Base-by-base conservation (phyloP, 2,329 filamentous ascomycete species). In the Trichoderma sp. region DNA sequence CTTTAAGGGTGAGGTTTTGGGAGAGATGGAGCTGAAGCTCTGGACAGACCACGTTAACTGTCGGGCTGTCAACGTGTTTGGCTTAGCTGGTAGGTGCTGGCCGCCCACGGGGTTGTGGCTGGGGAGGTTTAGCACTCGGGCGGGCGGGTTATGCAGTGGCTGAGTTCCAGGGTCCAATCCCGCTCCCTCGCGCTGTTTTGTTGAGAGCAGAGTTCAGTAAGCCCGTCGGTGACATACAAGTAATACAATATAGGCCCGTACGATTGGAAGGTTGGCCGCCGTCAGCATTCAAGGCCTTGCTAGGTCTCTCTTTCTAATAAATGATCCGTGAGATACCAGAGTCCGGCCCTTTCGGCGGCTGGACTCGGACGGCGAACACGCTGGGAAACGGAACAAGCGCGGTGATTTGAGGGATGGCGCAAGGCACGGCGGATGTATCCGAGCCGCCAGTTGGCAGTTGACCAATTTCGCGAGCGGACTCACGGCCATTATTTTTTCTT, bases 21-120 rank as follows among this genome's bases (percentile, higher is more conserved):
- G 60, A 45, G 45, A 65, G 62, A 66, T 60, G 63, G 63, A 66
- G 59, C 65, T 75, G 66, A 62, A 56, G 74, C 74, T 75, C 60
- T 67, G 62, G 50, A 74, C 71, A 60, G 62, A 63, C 62, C 53
- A 75, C 74, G 74, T 75, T 67, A 74, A 64, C 66, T 16, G 72
- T 75, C 63, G 64, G 72, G 63, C 62, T 67, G 50, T 67, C 63
- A 60, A 31, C 67, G 74, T 66, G 67, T 65, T 71, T 72, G 62
- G 41, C 63, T 38, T 38, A 38, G 60, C 38, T 35, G 72, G 33
- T n/a, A 38, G 21, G 33, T 68, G 38, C 35, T 24, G 53, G 65
- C 12, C 11, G 38, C 65, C 38, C 31, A 69, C 62, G 38, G 65
- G 73, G 38, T 45, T 74, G 67, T 60, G 74, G 74, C 74, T 71